Percentiles rank a stretch among this genome's conserved stretches.
These are phyloP conservation scores for Rhizophora apiculata DNA, from an alignment of 345 rosid genomes.

Conservation along the genomic window DNA sequence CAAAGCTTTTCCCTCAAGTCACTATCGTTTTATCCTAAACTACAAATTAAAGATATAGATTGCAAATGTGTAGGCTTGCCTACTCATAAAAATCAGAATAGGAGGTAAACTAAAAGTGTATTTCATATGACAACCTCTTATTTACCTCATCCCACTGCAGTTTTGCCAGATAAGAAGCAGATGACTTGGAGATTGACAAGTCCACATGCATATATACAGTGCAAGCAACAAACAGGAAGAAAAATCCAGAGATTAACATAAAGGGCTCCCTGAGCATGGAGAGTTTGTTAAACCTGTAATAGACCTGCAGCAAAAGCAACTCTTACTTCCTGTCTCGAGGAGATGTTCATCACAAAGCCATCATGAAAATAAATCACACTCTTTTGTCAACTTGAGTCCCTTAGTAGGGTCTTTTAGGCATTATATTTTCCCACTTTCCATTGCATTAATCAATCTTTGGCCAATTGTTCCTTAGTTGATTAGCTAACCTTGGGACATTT, in stretches of 20 bases:
- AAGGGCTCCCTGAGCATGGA: conserved; percentile 85
- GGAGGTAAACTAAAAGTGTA: conserved; percentile 1
- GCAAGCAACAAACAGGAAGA: conserved; percentile 68
- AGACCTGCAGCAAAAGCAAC: conserved; percentile 49
- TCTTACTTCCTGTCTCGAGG: background rate
- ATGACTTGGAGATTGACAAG: conserved; percentile 89
- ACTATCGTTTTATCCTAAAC: too few species aligned
- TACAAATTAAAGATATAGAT: background rate
- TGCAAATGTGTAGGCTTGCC: background rate
- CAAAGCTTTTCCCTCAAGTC: too few species aligned
- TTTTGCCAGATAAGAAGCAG: conserved; percentile 87
- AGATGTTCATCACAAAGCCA: too few species aligned
- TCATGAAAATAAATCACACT: too few species aligned
- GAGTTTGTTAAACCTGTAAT: conserved; percentile 75
- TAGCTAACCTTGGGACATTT: too few species aligned
- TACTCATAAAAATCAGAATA: background rate
- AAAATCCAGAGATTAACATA: conserved; percentile 79
- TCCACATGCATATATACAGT: conserved; percentile 71
- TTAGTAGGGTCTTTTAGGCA: too few species aligned
- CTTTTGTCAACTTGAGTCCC: too few species aligned
- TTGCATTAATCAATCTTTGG: background rate
- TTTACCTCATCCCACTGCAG: conserved; percentile 93
- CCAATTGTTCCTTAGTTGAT: background rate
- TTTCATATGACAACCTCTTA: background rate
- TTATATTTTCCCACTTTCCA: background rate